These are phyloP conservation scores for Cyclotella distinguenda DNA, from an alignment of 108 stramenopile genomes.

Conservation along the genomic window DNA sequence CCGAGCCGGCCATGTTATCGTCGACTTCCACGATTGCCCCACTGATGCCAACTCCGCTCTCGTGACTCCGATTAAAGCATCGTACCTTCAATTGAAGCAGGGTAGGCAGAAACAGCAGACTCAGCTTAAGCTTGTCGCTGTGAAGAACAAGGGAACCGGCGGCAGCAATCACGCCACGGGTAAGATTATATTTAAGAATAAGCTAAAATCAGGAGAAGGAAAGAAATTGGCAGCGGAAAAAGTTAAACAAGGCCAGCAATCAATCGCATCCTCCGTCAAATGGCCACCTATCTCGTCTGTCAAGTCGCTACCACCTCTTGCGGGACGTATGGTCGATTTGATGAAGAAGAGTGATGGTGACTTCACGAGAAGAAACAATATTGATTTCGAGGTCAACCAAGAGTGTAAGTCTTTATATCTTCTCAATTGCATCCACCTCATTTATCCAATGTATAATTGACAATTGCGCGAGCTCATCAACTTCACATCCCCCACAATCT, in stretches of 20 bases:
- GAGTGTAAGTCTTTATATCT: conserved; percentile 24
- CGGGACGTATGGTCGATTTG: conserved; percentile 19
- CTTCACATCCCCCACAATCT: neutral
- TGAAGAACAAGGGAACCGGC: neutral
- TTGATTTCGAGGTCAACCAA: conserved; percentile 45
- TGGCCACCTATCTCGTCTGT: conserved; percentile 32
- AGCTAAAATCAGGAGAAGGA: neutral
- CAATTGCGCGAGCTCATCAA: neutral
- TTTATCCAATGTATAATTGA: neutral
- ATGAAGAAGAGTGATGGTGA: neutral
- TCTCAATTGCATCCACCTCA: neutral
- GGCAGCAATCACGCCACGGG: neutral
- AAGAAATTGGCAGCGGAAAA: neutral
- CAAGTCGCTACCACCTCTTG: conserved; percentile 25
- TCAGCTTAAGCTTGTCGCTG: neutral
- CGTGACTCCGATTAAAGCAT: conserved; percentile 19
- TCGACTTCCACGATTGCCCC: neutral
- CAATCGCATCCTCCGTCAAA: neutral
- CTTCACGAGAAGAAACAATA: conserved; percentile 1
- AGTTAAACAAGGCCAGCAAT: neutral
- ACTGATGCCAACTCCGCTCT: neutral
- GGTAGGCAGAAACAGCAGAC: neutral
- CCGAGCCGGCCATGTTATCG: neutral
- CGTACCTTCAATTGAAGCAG: neutral
- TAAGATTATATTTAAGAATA: neutral